Base-by-base conservation (phyloP, 495 filamentous ascomycete species). In the Aspergillus campestris region DNA sequence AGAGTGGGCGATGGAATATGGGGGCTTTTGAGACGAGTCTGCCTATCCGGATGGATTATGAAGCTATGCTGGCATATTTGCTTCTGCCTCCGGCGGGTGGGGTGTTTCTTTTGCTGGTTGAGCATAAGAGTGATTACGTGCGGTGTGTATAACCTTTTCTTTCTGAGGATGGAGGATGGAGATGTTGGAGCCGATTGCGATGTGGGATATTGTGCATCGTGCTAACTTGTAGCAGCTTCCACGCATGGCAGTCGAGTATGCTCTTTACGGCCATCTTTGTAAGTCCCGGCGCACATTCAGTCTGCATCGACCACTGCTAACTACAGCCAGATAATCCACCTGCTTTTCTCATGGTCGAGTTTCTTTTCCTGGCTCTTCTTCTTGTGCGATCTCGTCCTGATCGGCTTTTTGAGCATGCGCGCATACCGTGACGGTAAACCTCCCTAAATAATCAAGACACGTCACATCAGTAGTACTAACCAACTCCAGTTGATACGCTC, bases 101-200 rank as follows among this genome's bases (percentile, higher is more conserved):
- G 27, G 86, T 95, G 8, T 65, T 95, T 51, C 62, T 98, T 58
- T 61, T 98, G 49, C 74, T 97, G 51, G 51, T 89, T 47, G 92
- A 98, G 74, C 78, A 88, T 55, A 91, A 92, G 75, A 95, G 89
- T 55, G 92, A 97, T 66, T 98, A 95, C 61, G 92, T 98, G 32
- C 72, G 92, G 88, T 94, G 62, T 38, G 81, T 78, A 24, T 4
- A 24, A 24, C 18, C 18, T 24, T 24, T 24, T 24, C 18, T 4
- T 24, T 24, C 4, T 1, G 18, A 4, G 18, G 18, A 4, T 1
- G 18, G 18, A 4, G 18, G 18, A 4, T 1, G 27, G 36, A 15
- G 44, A 13, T 29, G 7, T 34, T 15, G 39, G n/a, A 34, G 4
- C 33, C 1, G 18, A 31, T 11, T 42, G 8, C 0, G 13, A 29